Percentiles rank a stretch among this genome's conserved stretches.
Evolutionary conservation across 768 basidiomycete genomes (phyloP).

Genomic region (Rhodosporidiobolus odoratus): DNA sequence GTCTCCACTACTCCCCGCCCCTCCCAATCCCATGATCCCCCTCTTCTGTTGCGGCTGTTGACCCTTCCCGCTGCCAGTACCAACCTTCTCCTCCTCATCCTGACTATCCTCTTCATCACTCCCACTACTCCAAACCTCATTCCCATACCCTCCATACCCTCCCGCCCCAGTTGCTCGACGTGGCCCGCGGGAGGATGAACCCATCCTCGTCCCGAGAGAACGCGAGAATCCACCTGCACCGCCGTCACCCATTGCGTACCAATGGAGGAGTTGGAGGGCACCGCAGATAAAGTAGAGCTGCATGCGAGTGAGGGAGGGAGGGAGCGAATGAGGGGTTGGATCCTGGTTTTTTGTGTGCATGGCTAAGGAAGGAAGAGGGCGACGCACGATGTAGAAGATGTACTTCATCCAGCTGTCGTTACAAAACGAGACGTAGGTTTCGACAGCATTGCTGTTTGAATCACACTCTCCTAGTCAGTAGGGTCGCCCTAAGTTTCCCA

Average conservation of each 20-base stretch:
- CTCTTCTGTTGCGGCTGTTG: too few species aligned
- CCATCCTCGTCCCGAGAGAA: not conserved
- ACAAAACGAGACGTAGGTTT: not conserved
- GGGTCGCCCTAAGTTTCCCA: too few species aligned
- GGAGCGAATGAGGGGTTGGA: too few species aligned
- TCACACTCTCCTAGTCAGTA: accelerated
- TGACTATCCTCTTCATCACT: not conserved
- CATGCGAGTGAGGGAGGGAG: not conserved
- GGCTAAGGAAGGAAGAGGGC: not conserved
- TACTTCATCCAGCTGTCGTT: not conserved
- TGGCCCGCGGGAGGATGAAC: too few species aligned
- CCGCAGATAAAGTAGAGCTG: not conserved
- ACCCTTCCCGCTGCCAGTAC: not conserved
- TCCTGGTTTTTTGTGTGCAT: not conserved
- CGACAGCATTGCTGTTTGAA: not conserved
- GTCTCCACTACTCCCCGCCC: not conserved
- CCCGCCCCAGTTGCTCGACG: too few species aligned
- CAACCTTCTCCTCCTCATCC: not conserved
- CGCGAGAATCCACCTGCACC: not conserved
- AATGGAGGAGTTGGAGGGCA: not conserved
- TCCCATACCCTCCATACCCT: not conserved
- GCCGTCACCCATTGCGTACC: not conserved
- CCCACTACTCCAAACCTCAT: not conserved
- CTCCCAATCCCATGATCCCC: not conserved
- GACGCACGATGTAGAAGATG: not conserved